Evolutionary conservation across 2,329 filamentous ascomycete species (phyloP).

Genomic region (Elsinoe necatrix): DNA sequence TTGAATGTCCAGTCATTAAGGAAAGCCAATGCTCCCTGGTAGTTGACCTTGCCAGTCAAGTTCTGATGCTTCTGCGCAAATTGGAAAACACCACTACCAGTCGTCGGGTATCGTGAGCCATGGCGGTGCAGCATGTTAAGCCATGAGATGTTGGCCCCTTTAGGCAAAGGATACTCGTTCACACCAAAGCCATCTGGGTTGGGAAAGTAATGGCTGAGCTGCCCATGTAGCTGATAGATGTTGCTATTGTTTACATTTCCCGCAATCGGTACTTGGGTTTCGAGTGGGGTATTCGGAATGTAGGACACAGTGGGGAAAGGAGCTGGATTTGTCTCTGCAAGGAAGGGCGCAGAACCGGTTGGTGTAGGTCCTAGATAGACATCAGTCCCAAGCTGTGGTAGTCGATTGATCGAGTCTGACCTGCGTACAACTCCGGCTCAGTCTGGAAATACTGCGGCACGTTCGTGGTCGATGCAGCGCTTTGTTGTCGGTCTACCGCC

Average conservation of each 20-base stretch:
- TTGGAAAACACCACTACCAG: constrained; percentile 45
- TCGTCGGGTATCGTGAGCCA: constrained; percentile 64
- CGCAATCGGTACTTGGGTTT: constrained; percentile 60
- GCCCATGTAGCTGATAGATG: constrained; percentile 64
- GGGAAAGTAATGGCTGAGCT: constrained; percentile 61
- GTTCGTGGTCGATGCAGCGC: constrained; percentile 23
- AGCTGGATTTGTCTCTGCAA: constrained; percentile 62
- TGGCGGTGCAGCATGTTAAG: constrained; percentile 66
- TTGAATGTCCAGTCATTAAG: constrained; percentile 61
- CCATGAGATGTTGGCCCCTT: constrained; percentile 59
- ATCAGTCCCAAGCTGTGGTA: background rate
- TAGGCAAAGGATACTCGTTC: constrained; percentile 59
- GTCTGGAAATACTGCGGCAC: constrained; percentile 59
- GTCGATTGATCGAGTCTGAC: constrained; percentile 18
- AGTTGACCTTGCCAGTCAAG: constrained; percentile 46
- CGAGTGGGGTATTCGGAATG: constrained; percentile 60
- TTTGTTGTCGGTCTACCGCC: constrained; percentile 20
- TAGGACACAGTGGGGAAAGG: constrained; percentile 54
- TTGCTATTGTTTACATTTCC: constrained; percentile 51
- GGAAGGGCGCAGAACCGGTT: constrained; percentile 61
- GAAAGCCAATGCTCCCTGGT: constrained; percentile 54
- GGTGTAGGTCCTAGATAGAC: constrained; percentile 51
- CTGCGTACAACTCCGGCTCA: constrained; percentile 45
- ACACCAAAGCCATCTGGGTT: constrained; percentile 63
- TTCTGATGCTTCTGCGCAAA: constrained; percentile 53